These are phyloP conservation scores for Lanmaoa rubissima DNA, from an alignment of 768 basidiomycete species.

Conservation along the genomic window DNA sequence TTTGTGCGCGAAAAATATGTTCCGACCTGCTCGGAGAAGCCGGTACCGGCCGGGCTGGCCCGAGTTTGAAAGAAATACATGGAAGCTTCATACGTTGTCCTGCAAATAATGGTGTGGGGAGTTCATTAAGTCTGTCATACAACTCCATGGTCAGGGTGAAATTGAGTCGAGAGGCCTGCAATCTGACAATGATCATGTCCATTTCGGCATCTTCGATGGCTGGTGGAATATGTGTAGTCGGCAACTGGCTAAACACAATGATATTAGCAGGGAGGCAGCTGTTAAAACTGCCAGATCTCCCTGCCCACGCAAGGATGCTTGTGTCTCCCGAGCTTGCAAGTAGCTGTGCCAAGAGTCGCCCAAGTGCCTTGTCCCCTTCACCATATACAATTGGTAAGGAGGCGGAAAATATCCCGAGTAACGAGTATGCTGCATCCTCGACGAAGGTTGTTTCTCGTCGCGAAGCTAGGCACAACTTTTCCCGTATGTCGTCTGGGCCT, in stretches of 20 bases:
- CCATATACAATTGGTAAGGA: constrained; percentile 8
- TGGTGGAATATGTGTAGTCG: background rate
- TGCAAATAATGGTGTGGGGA: no score
- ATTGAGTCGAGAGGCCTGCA: background rate
- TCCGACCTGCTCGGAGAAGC: no score
- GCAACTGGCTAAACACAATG: background rate
- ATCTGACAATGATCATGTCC: background rate
- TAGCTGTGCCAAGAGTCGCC: constrained; percentile 5
- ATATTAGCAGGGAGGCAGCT: constrained; percentile 7
- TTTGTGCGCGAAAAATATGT: background rate
- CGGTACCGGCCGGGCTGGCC: no score
- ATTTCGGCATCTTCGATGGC: background rate
- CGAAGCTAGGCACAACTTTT: constrained; percentile 13
- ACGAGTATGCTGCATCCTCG: constrained; percentile 15
- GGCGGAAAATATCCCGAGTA: constrained; percentile 7
- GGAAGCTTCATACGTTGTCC: no score
- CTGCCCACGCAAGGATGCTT: constrained; percentile 9
- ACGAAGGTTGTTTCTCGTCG: background rate
- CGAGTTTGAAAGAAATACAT: no score
- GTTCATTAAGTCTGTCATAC: background rate
- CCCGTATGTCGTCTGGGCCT: constrained; percentile 4
- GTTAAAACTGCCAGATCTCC: constrained; percentile 5
- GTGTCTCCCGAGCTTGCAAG: constrained; percentile 5
- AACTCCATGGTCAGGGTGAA: background rate
- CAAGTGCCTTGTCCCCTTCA: constrained; percentile 3